Base-by-base conservation (phyloP, 2,329 filamentous ascomycete species). In the Cryoendolithus antarcticus region DNA sequence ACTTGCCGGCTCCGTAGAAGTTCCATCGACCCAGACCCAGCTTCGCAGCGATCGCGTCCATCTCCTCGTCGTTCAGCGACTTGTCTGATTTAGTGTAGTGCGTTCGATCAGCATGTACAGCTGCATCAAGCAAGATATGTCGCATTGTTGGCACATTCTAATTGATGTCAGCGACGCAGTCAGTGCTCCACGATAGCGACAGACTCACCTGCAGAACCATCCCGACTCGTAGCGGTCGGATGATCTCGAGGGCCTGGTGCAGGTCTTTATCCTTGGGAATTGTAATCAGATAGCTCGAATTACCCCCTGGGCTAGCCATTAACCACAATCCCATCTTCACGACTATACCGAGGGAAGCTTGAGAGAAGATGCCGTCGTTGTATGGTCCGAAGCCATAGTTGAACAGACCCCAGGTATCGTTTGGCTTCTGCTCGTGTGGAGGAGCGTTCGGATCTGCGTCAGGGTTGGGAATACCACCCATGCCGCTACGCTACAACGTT, bases 261-360 rank as follows among this genome's bases (percentile, higher is more conserved):
- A 73, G 59, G 43, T 72, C 66, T 29, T 70, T 65, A 28, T 72
- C 69, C 28, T 57, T 61, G 0, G 64, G 63, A 30, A 73, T 63
- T 0, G 66, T 70, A 46, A 64, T 56, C 31, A 62, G 44, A 36
- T 62, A 61, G 12, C 30, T 37, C 24, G 30, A 12, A 43, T 67
- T 66, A 1, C 65, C 67, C 7, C 63, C 67, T 0, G 67, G 68
- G 34, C 70, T 70, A 1, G 65, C 64, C 70, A 74, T 73, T 29
- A 75, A 57, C 55, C 60, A 65, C 47, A 74, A 62, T 0, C 71
- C 71, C 62, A 75, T 69, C 52, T 74, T 73, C 4, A 50, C 51
- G 2, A 60, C 57, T 15, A 61, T 59, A 6, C 59, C 58, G 9
- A 60, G 49, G 12, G 57, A 58, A 27, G 50, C 52, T 36, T 62